Base-by-base conservation (phyloP, 1,284 basidiomycete genomes). In the Ceratobasidium sp. region DNA sequence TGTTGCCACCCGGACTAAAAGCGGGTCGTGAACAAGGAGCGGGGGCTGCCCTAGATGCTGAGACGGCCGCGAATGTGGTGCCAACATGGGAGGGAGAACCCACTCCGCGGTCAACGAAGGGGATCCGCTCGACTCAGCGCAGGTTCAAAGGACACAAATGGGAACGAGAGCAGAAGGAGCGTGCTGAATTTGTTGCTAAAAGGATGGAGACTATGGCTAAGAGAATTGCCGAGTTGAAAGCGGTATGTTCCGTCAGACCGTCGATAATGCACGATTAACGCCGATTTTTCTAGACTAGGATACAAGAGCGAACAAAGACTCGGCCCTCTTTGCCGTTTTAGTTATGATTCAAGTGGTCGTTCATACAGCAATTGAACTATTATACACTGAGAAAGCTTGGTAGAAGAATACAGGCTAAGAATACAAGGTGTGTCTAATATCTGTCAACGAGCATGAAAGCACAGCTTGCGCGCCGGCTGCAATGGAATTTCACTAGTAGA, bases 121-220 rank as follows among this genome's bases (percentile, higher is more conserved):
- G 89, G 70, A 84, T 94, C 40, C 73, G 73, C 23, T 75, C 73
- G 33, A 56, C 73, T 17, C 90, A 87, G 78, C 92, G 89, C 87
- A 91, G 90, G 86, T 94, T 95, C 89, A 95, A 94, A 87, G 93
- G 93, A 28, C 93, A 94, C 87, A 92, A 90, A 81, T 93, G 91
- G 91, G 91, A 94, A 84, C 78, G 77, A 64, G 77, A 78, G 48
- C 62, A 76, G 26, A 68, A 78, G 74, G 70, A 80, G 75, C 54
- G 61, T 17, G 68, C 74, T 17, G 76, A 78, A 46, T 68, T 74
- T 59, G 70, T 77, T 33, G 70, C 78, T 42, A 71, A 79, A 28
- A 73, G 64, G 48, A 57, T 80, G 77, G 79, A 78, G 23, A 77
- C 75, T 23, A 70, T 71, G 75, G 77, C 69, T 15, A 65, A 70